Percentiles rank a stretch among this genome's conserved stretches.
These are phyloP conservation scores for Colletotrichum destructivum DNA, from an alignment of 2,329 filamentous ascomycete species.

Conservation along the genomic window DNA sequence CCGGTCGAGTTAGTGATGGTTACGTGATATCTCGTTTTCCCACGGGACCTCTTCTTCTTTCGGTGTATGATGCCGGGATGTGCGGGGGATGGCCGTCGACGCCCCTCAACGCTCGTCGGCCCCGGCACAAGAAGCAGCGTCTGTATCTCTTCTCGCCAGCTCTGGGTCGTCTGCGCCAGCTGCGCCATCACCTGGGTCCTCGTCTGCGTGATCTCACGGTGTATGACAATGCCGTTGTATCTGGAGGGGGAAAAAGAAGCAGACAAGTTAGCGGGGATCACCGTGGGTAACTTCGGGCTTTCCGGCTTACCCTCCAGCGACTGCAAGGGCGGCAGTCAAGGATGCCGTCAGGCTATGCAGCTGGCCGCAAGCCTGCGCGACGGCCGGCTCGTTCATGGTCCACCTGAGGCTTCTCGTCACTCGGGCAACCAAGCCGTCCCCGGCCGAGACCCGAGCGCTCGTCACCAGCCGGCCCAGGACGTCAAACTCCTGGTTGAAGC, in stretches of 20 bases:
- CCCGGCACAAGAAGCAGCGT: not conserved
- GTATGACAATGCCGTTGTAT: not conserved
- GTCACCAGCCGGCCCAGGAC: not conserved
- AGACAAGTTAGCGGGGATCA: too few relatives aligned
- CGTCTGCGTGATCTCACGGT: not conserved
- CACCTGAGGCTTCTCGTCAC: not conserved
- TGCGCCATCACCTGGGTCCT: not conserved
- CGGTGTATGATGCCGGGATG: too few relatives aligned
- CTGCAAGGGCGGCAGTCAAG: not conserved
- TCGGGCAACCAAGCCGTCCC: not conserved
- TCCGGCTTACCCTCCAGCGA: not conserved
- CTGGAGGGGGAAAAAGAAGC: not conserved
- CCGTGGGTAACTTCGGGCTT: too few relatives aligned
- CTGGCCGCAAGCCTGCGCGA: not conserved
- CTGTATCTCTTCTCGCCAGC: not conserved
- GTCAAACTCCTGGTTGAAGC: not conserved
- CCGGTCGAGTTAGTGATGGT: not conserved
- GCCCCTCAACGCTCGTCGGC: not conserved
- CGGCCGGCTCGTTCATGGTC: not conserved
- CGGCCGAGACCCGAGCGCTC: not conserved
- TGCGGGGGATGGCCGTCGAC: not conserved
- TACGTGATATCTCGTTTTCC: not conserved
- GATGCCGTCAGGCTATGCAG: not conserved
- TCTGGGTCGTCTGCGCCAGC: not conserved
- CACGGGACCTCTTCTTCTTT: not conserved